These are phyloP conservation scores for Schizosaccharomyces osmophilus DNA, from an alignment of 805 yeast genomes.

Conservation along the genomic window DNA sequence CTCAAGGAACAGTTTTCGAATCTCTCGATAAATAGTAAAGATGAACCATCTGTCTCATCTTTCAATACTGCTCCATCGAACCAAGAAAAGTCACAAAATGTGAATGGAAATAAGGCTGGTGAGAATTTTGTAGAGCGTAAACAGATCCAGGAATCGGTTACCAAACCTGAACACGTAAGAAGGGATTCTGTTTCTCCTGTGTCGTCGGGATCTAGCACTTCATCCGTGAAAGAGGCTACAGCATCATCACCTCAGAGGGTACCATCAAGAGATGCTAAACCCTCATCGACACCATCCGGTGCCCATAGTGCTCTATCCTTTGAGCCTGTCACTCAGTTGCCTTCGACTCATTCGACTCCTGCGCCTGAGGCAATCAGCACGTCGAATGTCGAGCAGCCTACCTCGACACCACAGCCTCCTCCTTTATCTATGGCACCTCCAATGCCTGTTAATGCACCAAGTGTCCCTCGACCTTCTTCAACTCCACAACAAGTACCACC, in stretches of 20 bases:
- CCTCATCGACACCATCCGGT: not conserved
- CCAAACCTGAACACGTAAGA: not conserved
- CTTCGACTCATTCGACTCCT: too few species aligned
- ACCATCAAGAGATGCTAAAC: not conserved
- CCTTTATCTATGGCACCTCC: not conserved
- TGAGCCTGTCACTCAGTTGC: not conserved
- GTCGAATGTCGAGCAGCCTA: too few species aligned
- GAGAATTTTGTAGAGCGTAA: too few species aligned
- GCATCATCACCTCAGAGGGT: not conserved
- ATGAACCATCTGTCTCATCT: not conserved
- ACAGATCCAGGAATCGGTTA: too few species aligned
- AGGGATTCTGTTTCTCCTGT: not conserved
- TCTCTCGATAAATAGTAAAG: not conserved
- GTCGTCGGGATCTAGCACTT: not conserved
- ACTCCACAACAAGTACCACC: too few species aligned
- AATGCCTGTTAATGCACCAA: too few species aligned
- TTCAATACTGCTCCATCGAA: not conserved
- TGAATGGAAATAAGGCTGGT: too few species aligned
- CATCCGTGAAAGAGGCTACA: not conserved
- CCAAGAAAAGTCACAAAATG: not conserved
- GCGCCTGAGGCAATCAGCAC: too few species aligned
- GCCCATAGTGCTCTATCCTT: not conserved
- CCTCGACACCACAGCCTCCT: not conserved
- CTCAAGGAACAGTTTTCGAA: not conserved
- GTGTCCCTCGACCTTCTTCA: too few species aligned